phyloP scores from a whole-genome alignment of 1,284 basidiomycete genomes.

The Fomitopsis betulina region DNA sequence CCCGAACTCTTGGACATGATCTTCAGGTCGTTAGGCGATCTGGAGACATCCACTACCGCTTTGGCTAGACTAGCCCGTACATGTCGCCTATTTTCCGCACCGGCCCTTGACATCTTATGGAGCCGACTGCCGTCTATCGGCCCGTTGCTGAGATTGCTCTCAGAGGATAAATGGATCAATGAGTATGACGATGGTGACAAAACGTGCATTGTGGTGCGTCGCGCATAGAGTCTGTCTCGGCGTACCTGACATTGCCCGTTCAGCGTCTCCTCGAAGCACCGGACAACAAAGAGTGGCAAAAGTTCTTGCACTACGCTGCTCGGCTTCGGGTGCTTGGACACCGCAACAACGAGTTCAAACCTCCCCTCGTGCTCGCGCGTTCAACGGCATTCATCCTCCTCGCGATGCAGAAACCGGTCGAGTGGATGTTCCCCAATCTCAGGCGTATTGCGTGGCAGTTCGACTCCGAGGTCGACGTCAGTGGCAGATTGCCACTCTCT shows the following conservation, averaged over 20 bases:
- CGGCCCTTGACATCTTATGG: constrained; percentile 16
- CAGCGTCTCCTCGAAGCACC: constrained; percentile 8
- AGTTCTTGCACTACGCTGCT: constrained; percentile 11
- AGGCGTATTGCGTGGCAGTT: constrained; percentile 12
- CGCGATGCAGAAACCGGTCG: not conserved
- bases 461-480: not conserved
- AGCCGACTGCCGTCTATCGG: constrained; percentile 7
- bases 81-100: constrained; percentile 10
- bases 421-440: constrained; percentile 12
- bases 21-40: constrained; percentile 4
- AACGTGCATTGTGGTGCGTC: constrained; percentile 6
- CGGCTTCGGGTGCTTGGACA: constrained; percentile 6
- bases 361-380: not conserved
- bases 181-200: constrained; percentile 3
- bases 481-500: constrained; percentile 7
- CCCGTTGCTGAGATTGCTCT: constrained; percentile 15
- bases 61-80: constrained; percentile 13
- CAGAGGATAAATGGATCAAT: constrained; percentile 10
- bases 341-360: too few species aligned
- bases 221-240: not conserved
- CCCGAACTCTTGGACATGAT: constrained; percentile 14
- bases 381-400: constrained; percentile 2
- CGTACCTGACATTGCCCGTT: not conserved
- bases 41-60: not conserved
- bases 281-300: constrained; percentile 9